Percentiles rank a stretch among this genome's conserved stretches.
These are phyloP conservation scores for Fusarium gaditjirri DNA, from an alignment of 2,329 filamentous ascomycete species.

Conservation along the genomic window DNA sequence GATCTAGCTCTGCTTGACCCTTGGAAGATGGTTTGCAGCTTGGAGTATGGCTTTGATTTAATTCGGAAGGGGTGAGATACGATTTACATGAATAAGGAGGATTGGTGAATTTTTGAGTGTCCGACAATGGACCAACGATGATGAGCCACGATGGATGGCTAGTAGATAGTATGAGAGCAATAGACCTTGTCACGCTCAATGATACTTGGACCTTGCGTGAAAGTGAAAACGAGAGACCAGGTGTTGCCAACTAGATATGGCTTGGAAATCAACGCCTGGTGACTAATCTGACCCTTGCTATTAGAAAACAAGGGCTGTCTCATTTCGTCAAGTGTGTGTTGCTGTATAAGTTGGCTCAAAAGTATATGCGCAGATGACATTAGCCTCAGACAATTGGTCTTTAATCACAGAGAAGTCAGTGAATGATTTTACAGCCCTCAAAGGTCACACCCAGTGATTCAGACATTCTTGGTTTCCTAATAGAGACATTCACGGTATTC, in stretches of 20 bases:
- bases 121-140: constrained; percentile 34
- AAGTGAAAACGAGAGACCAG: not conserved
- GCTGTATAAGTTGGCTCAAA: not conserved
- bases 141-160: constrained; percentile 35
- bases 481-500: not conserved
- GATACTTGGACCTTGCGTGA: not conserved
- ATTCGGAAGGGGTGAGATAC: constrained; percentile 44
- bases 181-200: constrained; percentile 34
- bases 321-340: too few species aligned
- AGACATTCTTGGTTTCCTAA: too few species aligned
- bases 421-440: not conserved
- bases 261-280: constrained; percentile 23
- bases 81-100: constrained; percentile 41
- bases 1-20: constrained; percentile 3
- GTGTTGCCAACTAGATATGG: not conserved
- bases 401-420: not conserved
- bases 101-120: constrained; percentile 41
- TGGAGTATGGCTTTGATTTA: constrained; percentile 46
- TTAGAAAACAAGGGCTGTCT: not conserved
- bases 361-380: not conserved
- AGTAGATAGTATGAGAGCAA: constrained; percentile 43
- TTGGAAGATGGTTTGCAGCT: constrained; percentile 45
- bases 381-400: not conserved
- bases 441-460: not conserved
- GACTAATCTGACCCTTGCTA: constrained; percentile 25